These are phyloP conservation scores for Nakataea oryzae DNA, from an alignment of 2,329 filamentous ascomycete species.

Conservation along the genomic window DNA sequence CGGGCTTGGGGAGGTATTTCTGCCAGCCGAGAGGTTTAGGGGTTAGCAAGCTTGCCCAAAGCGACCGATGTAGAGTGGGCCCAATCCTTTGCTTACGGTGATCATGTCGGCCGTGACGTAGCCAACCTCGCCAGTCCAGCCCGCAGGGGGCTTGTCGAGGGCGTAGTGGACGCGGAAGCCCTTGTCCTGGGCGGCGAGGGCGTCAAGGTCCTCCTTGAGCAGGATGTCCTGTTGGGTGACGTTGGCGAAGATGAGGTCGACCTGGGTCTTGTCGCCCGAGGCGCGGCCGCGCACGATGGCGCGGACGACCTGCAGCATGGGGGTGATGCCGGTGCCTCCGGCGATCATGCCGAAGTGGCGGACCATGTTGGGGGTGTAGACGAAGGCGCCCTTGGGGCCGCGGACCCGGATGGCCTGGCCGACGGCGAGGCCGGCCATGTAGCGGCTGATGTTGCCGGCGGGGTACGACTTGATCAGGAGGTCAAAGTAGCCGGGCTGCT, in stretches of 20 bases:
- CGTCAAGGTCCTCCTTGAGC: conserved; percentile 82
- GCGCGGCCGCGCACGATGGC: conserved; percentile 76
- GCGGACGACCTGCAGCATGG: conserved; percentile 93
- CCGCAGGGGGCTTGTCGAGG: conserved; percentile 86
- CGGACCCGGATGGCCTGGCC: conserved; percentile 83
- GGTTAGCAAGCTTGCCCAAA: conserved; percentile 12
- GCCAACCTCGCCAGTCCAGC: conserved; percentile 85
- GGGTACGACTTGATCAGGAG: conserved; percentile 97
- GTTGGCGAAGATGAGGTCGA: conserved; percentile 95
- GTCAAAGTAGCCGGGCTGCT: conserved; percentile 86
- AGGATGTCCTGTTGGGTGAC: conserved; percentile 89
- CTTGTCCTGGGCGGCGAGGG: conserved; percentile 60
- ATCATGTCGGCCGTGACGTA: conserved; percentile 97
- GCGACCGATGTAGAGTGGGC: not conserved
- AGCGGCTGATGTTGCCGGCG: conserved; percentile 91
- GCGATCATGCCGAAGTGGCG: conserved; percentile 96
- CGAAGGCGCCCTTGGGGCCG: conserved; percentile 95
- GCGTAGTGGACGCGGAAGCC: conserved; percentile 89
- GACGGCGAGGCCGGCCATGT: conserved; percentile 73
- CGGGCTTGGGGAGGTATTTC: conserved; percentile 74
- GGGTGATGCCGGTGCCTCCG: conserved; percentile 93
- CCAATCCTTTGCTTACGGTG: conserved; percentile 36
- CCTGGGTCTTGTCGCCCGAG: conserved; percentile 72
- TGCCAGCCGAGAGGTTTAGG: conserved; percentile 22
- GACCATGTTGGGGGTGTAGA: conserved; percentile 95